A percentile compares a stretch with the other conserved stretches of the same genome.
Conservation (phyloP, 495 filamentous ascomycete genomes). For the Penicillium cinerascens region DNA sequence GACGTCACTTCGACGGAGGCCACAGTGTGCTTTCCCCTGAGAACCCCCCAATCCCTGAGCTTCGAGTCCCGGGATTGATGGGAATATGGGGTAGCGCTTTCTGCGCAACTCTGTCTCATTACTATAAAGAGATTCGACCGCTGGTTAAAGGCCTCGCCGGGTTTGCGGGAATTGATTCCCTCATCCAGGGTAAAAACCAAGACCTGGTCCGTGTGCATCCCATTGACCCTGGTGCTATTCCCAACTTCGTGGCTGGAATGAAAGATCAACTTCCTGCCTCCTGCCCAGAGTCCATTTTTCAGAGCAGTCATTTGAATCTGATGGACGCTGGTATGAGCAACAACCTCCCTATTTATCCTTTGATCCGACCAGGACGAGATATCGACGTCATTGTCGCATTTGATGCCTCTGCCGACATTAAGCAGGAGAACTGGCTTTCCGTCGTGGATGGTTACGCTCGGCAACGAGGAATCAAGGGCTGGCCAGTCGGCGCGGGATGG, state of each 20-base stretch:
- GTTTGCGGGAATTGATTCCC: constrained; percentile 73
- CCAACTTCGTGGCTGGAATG: constrained; percentile 83
- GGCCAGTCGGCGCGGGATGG: constrained; percentile 92
- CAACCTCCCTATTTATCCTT: constrained; percentile 91
- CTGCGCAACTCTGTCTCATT: constrained; percentile 90
- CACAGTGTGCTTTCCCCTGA: constrained; percentile 53
- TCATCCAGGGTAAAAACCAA: constrained; percentile 77
- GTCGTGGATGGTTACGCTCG: constrained; percentile 88
- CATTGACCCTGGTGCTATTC: constrained; percentile 81
- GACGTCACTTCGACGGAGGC: constrained; percentile 74
- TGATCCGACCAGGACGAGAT: constrained; percentile 80
- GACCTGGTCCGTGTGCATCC: constrained; percentile 88
- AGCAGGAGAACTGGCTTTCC: constrained; percentile 88
- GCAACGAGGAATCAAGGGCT: constrained; percentile 84
- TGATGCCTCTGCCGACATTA: constrained; percentile 79
- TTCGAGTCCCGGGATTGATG: constrained; percentile 75
- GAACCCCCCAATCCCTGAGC: constrained; percentile 68
- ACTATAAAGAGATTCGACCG: constrained; percentile 89
- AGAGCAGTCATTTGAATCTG: constrained; percentile 68
- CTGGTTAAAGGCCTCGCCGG: constrained; percentile 69
- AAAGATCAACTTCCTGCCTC: constrained; percentile 66
- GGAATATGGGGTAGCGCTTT: constrained; percentile 95
- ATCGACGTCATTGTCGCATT: constrained; percentile 91
- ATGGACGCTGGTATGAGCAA: constrained; percentile 99
- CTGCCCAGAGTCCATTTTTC: constrained; percentile 69